A percentile compares a stretch with the other conserved stretches of the same genome.
phyloP scores from a whole-genome alignment of 495 filamentous ascomycete genomes.

The Penicillium robsamsonii region DNA sequence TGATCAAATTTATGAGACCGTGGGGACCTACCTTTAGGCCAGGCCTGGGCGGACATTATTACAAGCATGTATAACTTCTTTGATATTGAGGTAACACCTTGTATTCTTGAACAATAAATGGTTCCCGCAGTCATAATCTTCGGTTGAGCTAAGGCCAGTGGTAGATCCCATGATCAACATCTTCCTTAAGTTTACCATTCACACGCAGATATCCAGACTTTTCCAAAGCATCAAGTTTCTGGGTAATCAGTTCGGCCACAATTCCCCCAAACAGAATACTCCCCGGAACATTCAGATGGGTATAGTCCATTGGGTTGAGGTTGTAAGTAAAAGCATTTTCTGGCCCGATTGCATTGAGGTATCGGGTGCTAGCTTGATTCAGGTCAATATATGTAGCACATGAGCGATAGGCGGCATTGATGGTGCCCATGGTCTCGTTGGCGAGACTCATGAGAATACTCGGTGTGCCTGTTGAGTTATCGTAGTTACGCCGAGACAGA shows the following conservation, averaged over 20 bases:
- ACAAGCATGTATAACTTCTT: neutral
- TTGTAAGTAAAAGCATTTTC: slow-evolving; percentile 40
- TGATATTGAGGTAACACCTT: neutral
- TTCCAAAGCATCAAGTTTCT: slow-evolving; percentile 19
- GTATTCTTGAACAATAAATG: neutral
- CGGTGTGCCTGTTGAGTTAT: slow-evolving; percentile 25
- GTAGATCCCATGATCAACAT: slow-evolving; percentile 33
- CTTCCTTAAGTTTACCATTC: slow-evolving; percentile 28
- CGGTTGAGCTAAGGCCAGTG: slow-evolving; percentile 15
- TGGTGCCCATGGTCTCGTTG: slow-evolving; percentile 37
- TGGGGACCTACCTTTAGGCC: neutral
- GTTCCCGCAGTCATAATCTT: neutral
- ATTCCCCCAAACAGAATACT: slow-evolving; percentile 48
- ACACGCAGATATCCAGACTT: slow-evolving; percentile 24
- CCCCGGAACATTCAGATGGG: slow-evolving; percentile 47
- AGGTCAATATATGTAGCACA: slow-evolving; percentile 39
- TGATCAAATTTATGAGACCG: neutral
- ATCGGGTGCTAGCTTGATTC: slow-evolving; percentile 40
- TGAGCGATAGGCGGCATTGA: slow-evolving; percentile 33
- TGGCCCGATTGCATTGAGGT: slow-evolving; percentile 46
- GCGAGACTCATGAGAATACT: slow-evolving; percentile 38
- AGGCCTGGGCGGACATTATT: neutral
- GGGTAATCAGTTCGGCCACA: slow-evolving; percentile 39
- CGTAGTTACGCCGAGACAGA: slow-evolving; percentile 40
- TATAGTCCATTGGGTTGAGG: slow-evolving; percentile 36